Evolutionary conservation across 2,329 filamentous ascomycete genomes (phyloP), one percentile per base, ranked within the genome.

Genomic region (Colletotrichum sp.): DNA sequence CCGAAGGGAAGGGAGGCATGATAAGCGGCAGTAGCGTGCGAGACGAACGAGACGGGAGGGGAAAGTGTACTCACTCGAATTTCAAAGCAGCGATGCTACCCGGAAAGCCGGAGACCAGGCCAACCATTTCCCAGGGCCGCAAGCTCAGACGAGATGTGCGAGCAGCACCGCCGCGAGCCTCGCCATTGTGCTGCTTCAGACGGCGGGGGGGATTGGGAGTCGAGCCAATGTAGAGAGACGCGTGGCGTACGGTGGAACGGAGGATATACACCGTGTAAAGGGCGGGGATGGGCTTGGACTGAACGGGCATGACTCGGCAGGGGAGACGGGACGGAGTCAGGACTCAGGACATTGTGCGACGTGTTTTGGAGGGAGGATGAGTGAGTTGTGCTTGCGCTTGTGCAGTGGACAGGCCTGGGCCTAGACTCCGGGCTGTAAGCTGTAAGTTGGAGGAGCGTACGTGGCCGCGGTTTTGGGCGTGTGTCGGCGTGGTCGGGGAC

Each of bases 251-350:
- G 1, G 93, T 96, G 0, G 96, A 98, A 24, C 96, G 94, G 43
- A 98, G 90, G 18, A 98, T 90, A 83, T 99, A 98, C 82, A 97
- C 97, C 79, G 95, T 95, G 82, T 98, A 98, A 78, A 98, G 93
- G 2, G 96, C 93, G 12, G 96, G 96, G 26, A 98, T 95, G 0
- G 89, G 92, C 79, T 88, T 90, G 26, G 83, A 77, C 62, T 86
- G 79, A 43, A 83, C 81, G 14, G 85, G 78, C 86, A 89, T 90
- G 77, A 73, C 77, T 80, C 78, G 65, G 63, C 69, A 73, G 58
- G 70, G 73, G 43, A 64, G 69, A 55, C 26, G 13, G 14, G 43
- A 61, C 65, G 65, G 52, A 66, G 43, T 52, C 55, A 58, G 55
- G 55, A 62, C 62, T 74, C 75, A 79, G 43, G 65, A 73, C 59